Base-by-base conservation (phyloP, 441 rosid species). In the Theobroma grandiflorum region DNA sequence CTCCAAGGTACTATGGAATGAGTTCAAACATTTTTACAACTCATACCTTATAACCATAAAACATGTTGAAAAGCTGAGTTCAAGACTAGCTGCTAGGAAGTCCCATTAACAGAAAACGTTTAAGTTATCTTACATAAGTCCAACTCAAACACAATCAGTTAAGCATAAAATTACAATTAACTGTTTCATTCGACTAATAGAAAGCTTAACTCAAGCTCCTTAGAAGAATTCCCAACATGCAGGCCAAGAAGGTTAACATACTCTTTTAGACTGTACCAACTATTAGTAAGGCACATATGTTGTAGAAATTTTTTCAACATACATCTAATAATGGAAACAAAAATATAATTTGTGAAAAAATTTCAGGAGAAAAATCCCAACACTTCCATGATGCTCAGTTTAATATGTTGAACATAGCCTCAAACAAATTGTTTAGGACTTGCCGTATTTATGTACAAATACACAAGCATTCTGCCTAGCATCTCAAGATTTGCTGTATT, bases 401-500 rank as follows among this genome's bases (percentile, higher is more conserved):
- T 72, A 75, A 78, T 74, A 50, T 38, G 72, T 67, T 37, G 50
- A 79, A 78, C 57, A 74, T 49, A 58, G 57, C 84, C 74, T 76
- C 76, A 78, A 74, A 78, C 40, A 77, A 78, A 75, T 66, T 31
- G 63, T 72, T 65, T 35, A 49, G 58, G 64, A 58, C 63, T 76
- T 50, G 49, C 49, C 49, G 49, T 77, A 79, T 58, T 47, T 65
- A 61, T 83, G 84, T 88, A 89, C 88, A 82, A 65, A 75, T 62
- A 59, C 84, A 78, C 78, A 75, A 66, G 84, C 80, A 78, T 72
- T 79, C 75, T 26, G 80, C 84, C 80, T 58, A 68, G 79, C 82
- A 78, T 84, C 86, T 92, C 85, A 90, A 81, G 90, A 85, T 89
- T 91, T 95, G 69, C 90, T 87, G 53, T 85, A 89, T 87, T 89